phyloP scores from a whole-genome alignment of 768 basidiomycete species.

The Rhizopogon rudus region DNA sequence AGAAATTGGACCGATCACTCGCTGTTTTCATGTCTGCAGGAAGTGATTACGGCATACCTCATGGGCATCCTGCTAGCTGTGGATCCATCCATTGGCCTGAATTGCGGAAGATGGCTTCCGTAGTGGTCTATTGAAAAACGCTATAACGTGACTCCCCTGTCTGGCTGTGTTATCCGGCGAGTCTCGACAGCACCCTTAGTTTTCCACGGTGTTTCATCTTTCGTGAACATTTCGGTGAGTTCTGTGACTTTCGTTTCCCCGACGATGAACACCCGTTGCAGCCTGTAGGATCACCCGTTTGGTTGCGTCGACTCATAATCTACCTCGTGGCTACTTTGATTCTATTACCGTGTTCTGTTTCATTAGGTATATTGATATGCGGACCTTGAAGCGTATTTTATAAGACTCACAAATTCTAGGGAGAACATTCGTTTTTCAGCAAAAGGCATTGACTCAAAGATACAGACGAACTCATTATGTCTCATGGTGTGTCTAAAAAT shows the following conservation, averaged over 20 bases:
- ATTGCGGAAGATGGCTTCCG: slow-evolving; percentile 1
- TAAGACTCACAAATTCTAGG: slow-evolving; percentile 6
- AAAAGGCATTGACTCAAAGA: neutral
- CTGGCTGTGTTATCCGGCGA: neutral
- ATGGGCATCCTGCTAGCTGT: neutral
- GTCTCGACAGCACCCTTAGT: neutral
- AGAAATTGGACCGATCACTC: neutral
- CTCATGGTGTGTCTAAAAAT: neutral
- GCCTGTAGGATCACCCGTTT: neutral
- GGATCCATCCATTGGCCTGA: neutral
- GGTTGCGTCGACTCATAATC: neutral
- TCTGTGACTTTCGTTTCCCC: neutral
- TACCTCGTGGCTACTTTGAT: neutral
- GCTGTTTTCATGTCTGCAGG: neutral
- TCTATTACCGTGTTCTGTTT: neutral
- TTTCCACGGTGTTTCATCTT: neutral
- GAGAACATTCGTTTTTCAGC: slow-evolving; percentile 11
- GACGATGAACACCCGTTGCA: neutral
- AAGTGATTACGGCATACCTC: slow-evolving; percentile 1
- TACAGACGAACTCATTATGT: neutral
- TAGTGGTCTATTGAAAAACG: neutral
- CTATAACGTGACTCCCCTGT: neutral
- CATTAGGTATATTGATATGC: neutral
- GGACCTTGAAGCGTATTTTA: slow-evolving; percentile 1
- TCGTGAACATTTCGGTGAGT: neutral